A percentile compares a stretch with the other conserved stretches of the same genome.
These are phyloP conservation scores for Pleodorina starrii DNA, from an alignment of 139 green algal genomes.

Conservation along the genomic window DNA sequence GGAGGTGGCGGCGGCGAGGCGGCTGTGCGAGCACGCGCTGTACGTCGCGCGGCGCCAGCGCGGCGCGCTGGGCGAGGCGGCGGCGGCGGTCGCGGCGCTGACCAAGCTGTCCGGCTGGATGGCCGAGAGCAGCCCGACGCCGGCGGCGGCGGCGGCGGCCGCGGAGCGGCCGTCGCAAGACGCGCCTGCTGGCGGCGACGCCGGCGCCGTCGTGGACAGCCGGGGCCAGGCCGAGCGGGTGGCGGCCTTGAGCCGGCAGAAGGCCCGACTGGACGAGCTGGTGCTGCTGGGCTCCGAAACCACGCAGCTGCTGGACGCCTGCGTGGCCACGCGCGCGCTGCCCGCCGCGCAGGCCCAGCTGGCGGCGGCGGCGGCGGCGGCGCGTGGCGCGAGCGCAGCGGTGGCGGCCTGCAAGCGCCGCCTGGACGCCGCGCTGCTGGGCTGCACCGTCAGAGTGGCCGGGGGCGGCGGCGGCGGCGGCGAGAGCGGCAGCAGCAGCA, in stretches of 20 bases:
- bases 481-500: background rate
- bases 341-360: conserved; percentile 11
- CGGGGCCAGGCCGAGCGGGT: background rate
- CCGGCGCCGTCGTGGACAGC: background rate
- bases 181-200: background rate
- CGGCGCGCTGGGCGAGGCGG: conserved; percentile 54
- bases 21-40: conserved; percentile 83
- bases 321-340: conserved; percentile 44
- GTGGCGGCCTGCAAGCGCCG: conserved; percentile 7
- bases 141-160: background rate
- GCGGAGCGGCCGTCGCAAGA: too few relatives aligned
- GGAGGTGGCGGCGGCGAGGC: conserved; percentile 76
- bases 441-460: background rate
- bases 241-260: conserved; percentile 11
- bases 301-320: conserved; percentile 61
- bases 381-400: background rate
- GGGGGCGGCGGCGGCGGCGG: background rate
- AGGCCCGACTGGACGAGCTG: conserved; percentile 56
- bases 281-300: conserved; percentile 51
- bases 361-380: background rate
- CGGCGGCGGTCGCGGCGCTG: conserved; percentile 25
- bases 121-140: background rate
- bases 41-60: conserved; percentile 81
- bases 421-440: conserved; percentile 26
- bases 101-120: conserved; percentile 48